Percentiles rank a stretch among this genome's conserved stretches.
These are phyloP conservation scores for Boletus eberwhitei DNA, from an alignment of 768 basidiomycete species.

Conservation along the genomic window DNA sequence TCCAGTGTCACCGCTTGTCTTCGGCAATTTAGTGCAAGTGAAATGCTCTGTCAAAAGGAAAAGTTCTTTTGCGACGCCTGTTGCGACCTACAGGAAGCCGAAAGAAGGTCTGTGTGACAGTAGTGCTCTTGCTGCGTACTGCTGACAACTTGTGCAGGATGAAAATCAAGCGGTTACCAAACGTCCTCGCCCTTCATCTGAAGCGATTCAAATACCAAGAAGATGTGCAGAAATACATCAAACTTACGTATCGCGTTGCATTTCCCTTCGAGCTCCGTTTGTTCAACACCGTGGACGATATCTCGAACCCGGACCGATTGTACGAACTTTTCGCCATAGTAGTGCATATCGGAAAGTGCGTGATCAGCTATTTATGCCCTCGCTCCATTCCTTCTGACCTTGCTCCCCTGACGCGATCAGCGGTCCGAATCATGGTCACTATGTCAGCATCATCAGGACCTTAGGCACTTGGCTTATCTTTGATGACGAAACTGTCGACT, in stretches of 20 bases:
- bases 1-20: conserved; percentile 95
- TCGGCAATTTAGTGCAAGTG: conserved; percentile 93
- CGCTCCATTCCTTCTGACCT: conserved; percentile 10
- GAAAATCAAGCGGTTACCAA: conserved; percentile 97
- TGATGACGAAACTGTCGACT: conserved; percentile 90
- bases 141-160: conserved; percentile 53
- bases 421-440: conserved; percentile 98
- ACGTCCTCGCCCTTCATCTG: conserved; percentile 90
- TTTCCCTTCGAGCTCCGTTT: conserved; percentile 93
- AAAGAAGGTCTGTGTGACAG: conserved; percentile 67
- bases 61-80: conserved; percentile 99
- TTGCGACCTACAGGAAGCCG: conserved; percentile 95
- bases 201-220: conserved; percentile 99
- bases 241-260: conserved; percentile 93
- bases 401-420: conserved; percentile 38
- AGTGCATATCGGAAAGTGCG: conserved; percentile 98
- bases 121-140: background rate
- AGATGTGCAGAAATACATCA: conserved; percentile 84
- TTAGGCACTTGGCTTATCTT: conserved; percentile 86
- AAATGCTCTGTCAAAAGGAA: conserved; percentile 97
- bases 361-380: conserved; percentile 25
- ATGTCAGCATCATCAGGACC: conserved; percentile 91
- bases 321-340: conserved; percentile 96
- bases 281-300: conserved; percentile 96
- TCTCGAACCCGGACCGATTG: conserved; percentile 84